Evolutionary conservation across 768 basidiomycete genomes (phyloP).

Genomic region (Tephrocybe sp.): DNA sequence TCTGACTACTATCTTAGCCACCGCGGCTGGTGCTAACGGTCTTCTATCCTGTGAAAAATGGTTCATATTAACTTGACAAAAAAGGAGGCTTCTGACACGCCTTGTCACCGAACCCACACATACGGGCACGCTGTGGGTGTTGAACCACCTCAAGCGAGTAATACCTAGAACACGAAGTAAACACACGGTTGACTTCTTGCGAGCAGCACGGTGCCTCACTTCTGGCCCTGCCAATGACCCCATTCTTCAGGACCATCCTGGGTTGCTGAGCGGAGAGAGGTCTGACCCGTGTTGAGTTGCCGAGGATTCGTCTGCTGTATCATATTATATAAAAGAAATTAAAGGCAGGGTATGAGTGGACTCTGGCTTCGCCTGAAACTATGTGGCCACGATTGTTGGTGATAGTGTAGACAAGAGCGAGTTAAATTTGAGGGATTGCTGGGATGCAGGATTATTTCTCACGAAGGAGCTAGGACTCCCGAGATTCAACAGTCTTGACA

Average conservation of each 20-base stretch:
- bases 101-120: constrained; percentile 98
- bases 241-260: constrained; percentile 54
- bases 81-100: constrained; percentile 36
- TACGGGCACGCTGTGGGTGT: constrained; percentile 85
- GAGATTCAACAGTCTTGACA: constrained; percentile 7
- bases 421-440: constrained; percentile 7
- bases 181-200: constrained; percentile 13
- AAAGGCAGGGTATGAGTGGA: constrained; percentile 4
- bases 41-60: constrained; percentile 70
- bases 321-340: constrained; percentile 37
- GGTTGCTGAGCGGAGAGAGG: constrained; percentile 28
- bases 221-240: constrained; percentile 68
- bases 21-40: constrained; percentile 87
- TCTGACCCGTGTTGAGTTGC: constrained; percentile 28
- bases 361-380: constrained; percentile 10
- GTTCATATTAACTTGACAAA: constrained; percentile 14
- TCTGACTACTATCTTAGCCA: constrained; percentile 78
- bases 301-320: constrained; percentile 62
- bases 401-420: constrained; percentile 14
- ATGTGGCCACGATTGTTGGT: constrained; percentile 11
- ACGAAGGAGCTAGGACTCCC: constrained; percentile 11
- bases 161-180: constrained; percentile 41
- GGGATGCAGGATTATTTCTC: constrained; percentile 18
- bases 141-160: constrained; percentile 87
- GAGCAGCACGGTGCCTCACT: constrained; percentile 35